These are phyloP conservation scores for Bacidia rubella DNA, from an alignment of 495 filamentous ascomycete species.

Conservation along the genomic window DNA sequence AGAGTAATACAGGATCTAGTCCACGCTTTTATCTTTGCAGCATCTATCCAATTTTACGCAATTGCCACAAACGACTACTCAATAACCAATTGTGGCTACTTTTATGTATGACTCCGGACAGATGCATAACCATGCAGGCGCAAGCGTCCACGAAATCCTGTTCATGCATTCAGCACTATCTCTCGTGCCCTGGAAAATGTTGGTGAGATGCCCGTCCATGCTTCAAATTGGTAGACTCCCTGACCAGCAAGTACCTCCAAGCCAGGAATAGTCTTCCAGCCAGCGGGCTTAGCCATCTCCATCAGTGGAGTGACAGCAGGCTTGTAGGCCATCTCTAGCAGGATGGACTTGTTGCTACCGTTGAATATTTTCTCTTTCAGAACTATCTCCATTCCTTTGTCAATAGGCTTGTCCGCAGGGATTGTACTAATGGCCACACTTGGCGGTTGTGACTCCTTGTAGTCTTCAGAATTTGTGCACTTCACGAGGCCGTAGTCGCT, in stretches of 20 bases:
- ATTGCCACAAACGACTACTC: too few species aligned
- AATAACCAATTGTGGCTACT: too few species aligned
- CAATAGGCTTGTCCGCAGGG: conserved; percentile 78
- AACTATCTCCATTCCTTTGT: conserved; percentile 52
- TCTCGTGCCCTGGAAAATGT: conserved; percentile 1
- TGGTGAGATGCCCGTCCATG: conserved; percentile 20
- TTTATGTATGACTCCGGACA: too few species aligned
- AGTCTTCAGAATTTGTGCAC: conserved; percentile 38
- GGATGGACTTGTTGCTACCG: conserved; percentile 32
- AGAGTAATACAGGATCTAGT: too few species aligned
- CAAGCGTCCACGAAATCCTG: not conserved
- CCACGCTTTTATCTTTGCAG: too few species aligned
- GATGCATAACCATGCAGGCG: too few species aligned
- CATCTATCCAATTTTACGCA: too few species aligned
- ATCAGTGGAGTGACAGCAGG: conserved; percentile 73
- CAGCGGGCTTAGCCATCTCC: conserved; percentile 62
- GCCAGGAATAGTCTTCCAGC: conserved; percentile 79
- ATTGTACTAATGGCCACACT: conserved; percentile 76
- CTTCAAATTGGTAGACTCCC: conserved; percentile 51
- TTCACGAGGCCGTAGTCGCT: conserved; percentile 57
- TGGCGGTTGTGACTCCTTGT: conserved; percentile 38
- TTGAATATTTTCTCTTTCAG: conserved; percentile 43
- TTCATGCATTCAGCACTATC: not conserved
- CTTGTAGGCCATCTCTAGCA: conserved; percentile 96
- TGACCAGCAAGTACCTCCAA: conserved; percentile 85